phyloP scores from a whole-genome alignment of 2,329 filamentous ascomycete species.

The Neospermospora avenae region DNA sequence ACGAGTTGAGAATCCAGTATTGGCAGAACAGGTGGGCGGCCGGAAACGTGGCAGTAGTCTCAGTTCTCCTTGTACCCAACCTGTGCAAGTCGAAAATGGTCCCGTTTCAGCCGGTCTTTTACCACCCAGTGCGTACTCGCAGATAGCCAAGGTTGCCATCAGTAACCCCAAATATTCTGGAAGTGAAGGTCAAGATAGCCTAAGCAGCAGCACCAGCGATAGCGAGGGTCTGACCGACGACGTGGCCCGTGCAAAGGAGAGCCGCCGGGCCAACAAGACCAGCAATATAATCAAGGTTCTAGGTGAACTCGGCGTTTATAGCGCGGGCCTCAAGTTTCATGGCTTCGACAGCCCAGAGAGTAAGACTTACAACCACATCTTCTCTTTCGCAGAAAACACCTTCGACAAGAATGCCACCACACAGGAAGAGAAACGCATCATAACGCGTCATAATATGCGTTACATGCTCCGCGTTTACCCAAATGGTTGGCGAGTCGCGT shows the following conservation, averaged over 20 bases:
- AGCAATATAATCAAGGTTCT: conserved; percentile 86
- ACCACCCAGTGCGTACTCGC: conserved; percentile 47
- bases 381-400: conserved; percentile 87
- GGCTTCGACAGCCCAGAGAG: conserved; percentile 77
- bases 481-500: conserved; percentile 74
- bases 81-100: conserved; percentile 56
- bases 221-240: conserved; percentile 66
- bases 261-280: conserved; percentile 58
- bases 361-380: conserved; percentile 88
- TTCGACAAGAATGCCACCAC: conserved; percentile 79
- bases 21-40: conserved; percentile 46
- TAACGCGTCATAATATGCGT: conserved; percentile 87
- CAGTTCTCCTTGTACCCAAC: conserved; percentile 70
- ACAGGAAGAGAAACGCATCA: conserved; percentile 69
- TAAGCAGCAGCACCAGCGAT: conserved; percentile 70
- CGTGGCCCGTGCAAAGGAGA: conserved; percentile 47
- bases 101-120: conserved; percentile 50
- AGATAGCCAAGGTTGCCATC: conserved; percentile 19
- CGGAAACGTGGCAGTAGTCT: conserved; percentile 65
- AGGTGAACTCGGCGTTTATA: conserved; percentile 80
- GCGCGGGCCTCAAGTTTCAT: conserved; percentile 72
- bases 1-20: conserved; percentile 38
- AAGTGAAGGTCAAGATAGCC: conserved; percentile 42
- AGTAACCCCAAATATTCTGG: conserved; percentile 25
- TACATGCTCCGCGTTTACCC: conserved; percentile 95